Base-by-base conservation (phyloP, 345 rosid genomes). In the Euclidium syriacum region DNA sequence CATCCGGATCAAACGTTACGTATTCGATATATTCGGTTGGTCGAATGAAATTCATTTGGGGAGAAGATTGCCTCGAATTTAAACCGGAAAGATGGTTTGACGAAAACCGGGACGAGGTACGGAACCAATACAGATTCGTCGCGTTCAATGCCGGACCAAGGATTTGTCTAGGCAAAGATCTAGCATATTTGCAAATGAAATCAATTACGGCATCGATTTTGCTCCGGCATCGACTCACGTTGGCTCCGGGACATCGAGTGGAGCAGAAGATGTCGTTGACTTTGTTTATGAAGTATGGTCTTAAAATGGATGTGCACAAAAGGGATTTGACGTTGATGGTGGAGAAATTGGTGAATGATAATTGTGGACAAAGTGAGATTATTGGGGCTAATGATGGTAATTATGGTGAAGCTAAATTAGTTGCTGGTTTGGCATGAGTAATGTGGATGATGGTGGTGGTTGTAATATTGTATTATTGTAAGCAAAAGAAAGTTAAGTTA, bases 231-330 rank as follows among this genome's bases (percentile, higher is more conserved):
- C 74, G 77, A 6, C 72, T 83, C 1, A 58, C 73, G 29, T 58
- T 83, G 47, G 85, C 62, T 32, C 26, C 68, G 3, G 89, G 85
- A 38, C 95, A 85, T 74, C 75, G 75, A 64, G 85, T 87, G 70
- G 95, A 87, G 76, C 95, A 81, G 69, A 87, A 87, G 47, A 87
- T 85, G 83, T 87, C 95, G 1, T 44, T 87, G 57, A 87, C 89
- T 2, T 24, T 87, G 77, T 87, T 87, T 78, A 85, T 87, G 95
- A 87, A 87, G 65, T 64, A 65, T 27, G 95, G 95, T 16, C 81
- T 81, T 4, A 62, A 57, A 71, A 75, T 87, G 12, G 34, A 78
- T 48, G 83, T 87, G 56, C 75, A 72, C 4, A 48, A 58, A 38
- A 79, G 91, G 24, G 86, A 83, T 35, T 66, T 87, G 41, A 67